Evolutionary conservation across 2,329 filamentous ascomycete species (phyloP).

Genomic region (Cordyceps javanica): DNA sequence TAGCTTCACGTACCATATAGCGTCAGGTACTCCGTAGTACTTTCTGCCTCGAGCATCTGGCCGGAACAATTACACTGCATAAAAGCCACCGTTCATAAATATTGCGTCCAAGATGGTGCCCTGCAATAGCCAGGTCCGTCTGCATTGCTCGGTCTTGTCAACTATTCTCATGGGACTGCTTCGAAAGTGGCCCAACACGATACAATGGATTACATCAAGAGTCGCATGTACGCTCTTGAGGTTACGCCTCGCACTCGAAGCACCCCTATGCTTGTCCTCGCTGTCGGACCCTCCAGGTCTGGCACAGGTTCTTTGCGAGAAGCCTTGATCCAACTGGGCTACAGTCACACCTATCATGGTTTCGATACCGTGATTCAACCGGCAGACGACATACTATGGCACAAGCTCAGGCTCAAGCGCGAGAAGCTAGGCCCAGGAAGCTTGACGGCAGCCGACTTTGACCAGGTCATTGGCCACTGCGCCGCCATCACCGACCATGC

Average conservation of each 20-base stretch:
- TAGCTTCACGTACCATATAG: too few relatives aligned
- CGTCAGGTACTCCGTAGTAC: too few relatives aligned
- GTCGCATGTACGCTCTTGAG: not conserved
- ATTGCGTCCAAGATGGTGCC: not conserved
- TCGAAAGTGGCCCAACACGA: too few relatives aligned
- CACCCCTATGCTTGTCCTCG: not conserved
- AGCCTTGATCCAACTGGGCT: slow-evolving; percentile 10
- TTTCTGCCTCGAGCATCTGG: too few relatives aligned
- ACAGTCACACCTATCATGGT: slow-evolving; percentile 7
- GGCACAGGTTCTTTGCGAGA: slow-evolving; percentile 9
- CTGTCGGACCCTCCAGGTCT: slow-evolving; percentile 9
- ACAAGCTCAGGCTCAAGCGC: slow-evolving; percentile 1
- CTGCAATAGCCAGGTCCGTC: too few relatives aligned
- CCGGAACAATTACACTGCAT: too few relatives aligned
- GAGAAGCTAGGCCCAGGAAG: not conserved
- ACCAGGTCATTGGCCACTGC: slow-evolving; percentile 12
- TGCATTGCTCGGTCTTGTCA: too few relatives aligned
- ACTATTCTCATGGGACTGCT: too few relatives aligned
- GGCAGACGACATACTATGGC: not conserved
- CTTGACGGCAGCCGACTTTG: slow-evolving; percentile 8
- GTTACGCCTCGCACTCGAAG: not conserved
- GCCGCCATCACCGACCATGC: slow-evolving; percentile 10
- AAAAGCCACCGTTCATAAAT: not conserved
- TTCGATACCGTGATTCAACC: slow-evolving; percentile 6
- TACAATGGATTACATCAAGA: not conserved